A percentile compares a stretch with the other conserved stretches of the same genome.
phyloP scores from a whole-genome alignment of 2,329 filamentous ascomycete genomes.

The Ophiocordyceps camponoti-leonardi region DNA sequence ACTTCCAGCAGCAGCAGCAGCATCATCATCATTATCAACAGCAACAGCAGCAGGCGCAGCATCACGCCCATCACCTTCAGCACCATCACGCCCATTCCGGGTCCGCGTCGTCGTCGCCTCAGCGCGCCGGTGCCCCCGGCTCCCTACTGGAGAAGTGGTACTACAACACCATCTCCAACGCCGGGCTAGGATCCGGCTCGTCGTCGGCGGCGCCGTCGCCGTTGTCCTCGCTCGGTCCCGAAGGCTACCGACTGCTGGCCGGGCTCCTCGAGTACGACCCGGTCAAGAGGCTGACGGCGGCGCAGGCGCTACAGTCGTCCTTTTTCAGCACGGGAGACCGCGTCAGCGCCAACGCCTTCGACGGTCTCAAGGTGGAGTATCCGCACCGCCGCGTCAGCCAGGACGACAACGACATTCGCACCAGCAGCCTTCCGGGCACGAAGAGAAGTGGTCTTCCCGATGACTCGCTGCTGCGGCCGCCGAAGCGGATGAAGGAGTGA shows the following conservation, averaged over 20 bases:
- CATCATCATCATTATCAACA: no score
- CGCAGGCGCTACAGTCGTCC: constrained; percentile 73
- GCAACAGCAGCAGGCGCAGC: constrained; percentile 8
- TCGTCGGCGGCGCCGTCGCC: constrained; percentile 12
- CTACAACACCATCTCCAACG: constrained; percentile 48
- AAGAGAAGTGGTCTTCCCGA: constrained; percentile 78
- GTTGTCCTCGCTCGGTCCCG: constrained; percentile 46
- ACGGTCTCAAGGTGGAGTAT: constrained; percentile 76
- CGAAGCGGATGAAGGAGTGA: constrained; percentile 44
- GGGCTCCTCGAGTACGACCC: constrained; percentile 87
- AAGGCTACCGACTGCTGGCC: constrained; percentile 70
- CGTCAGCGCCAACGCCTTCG: constrained; percentile 73
- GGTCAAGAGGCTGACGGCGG: constrained; percentile 69
- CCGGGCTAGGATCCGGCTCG: neutral
- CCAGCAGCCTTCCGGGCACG: constrained; percentile 73
- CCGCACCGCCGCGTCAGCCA: constrained; percentile 79
- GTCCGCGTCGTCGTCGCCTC: constrained; percentile 3
- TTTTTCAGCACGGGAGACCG: constrained; percentile 68
- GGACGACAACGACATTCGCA: constrained; percentile 93
- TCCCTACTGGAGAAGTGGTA: constrained; percentile 66
- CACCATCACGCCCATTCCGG: neutral
- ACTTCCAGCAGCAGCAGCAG: constrained; percentile 12
- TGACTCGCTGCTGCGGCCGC: constrained; percentile 48
- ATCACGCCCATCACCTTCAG: constrained; percentile 3
- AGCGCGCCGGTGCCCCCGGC: constrained; percentile 9